Evolutionary conservation across 768 basidiomycete species (phyloP), one percentile per base, ranked within the genome.

Genomic region (Sarcomyxa edulis): DNA sequence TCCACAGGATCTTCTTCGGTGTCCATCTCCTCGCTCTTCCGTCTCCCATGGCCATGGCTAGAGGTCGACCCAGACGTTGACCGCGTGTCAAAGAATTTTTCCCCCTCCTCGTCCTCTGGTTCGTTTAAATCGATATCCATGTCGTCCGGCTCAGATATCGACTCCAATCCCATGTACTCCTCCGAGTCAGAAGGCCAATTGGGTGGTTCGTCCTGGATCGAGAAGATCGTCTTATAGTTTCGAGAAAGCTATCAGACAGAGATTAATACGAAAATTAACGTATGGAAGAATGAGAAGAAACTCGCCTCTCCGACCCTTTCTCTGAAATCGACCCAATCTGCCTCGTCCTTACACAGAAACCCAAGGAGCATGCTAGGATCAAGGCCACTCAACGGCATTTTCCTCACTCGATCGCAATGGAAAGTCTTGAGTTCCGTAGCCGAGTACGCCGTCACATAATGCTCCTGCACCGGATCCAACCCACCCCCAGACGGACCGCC

Each of bases 341-440:
- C 66, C 61, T 90, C 84, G 52, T 88, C 79, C 50, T 75, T 76
- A 55, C 84, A 83, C 48, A 97, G 54, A 56, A 99, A 98, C 8
- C 94, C 94, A 43, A 98, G 74, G 6, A 99, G 66, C 96, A 99
- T 97, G 50, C 92, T 96, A 16, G 95, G 96, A 58, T 98, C 96
- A 39, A 99, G 65, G 20, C 84, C 86, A 27, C 79, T 77, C 24
- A 98, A 61, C 1, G 84, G 84, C 88, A 98, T 95, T 76, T 95
- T 97, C 54, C 91, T 72, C 26, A 98, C 84, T 12, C 84, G 79
- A n/a, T 99, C 96, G 56, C 92, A 93, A 60, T 98, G 96, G 68
- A 93, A 99, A 9, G 89, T 95, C 51, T 76, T 76, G 23, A 97
- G 64, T 53, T 94, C 89, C 4, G 68, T 45, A 3, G 74, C 60